Evolutionary conservation across 1,284 basidiomycete genomes (phyloP).

Genomic region (Moesziomyces sp.): DNA sequence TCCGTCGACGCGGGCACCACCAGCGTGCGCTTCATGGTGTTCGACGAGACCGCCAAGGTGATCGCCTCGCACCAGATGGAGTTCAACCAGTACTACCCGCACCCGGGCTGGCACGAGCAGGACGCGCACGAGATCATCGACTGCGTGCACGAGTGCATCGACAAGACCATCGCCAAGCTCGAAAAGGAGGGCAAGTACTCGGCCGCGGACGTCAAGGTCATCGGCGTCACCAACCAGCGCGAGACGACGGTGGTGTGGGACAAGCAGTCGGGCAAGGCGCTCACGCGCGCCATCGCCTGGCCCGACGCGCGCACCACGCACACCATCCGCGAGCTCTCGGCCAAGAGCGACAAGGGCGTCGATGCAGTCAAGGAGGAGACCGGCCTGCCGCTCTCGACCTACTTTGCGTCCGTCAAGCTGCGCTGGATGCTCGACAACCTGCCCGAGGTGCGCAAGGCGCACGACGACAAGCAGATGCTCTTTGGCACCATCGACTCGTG

Average conservation of each 20-base stretch:
- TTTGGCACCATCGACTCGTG: slow-evolving; percentile 98
- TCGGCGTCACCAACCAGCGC: slow-evolving; percentile 97
- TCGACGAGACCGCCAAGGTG: slow-evolving; percentile 88
- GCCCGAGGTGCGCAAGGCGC: slow-evolving; percentile 81
- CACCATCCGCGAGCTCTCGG: slow-evolving; percentile 81
- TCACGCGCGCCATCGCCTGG: slow-evolving; percentile 92
- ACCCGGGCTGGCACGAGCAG: slow-evolving; percentile 89
- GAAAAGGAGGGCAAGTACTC: slow-evolving; percentile 78
- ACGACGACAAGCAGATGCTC: slow-evolving; percentile 82
- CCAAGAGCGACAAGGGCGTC: slow-evolving; percentile 80
- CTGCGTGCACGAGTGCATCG: slow-evolving; percentile 82
- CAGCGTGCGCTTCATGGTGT: slow-evolving; percentile 92
- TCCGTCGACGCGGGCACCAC: slow-evolving; percentile 70
- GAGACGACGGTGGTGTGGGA: slow-evolving; percentile 97
- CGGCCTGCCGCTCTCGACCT: slow-evolving; percentile 72
- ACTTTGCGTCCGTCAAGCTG: slow-evolving; percentile 95
- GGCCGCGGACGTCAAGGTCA: slow-evolving; percentile 85
- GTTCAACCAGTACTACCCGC: slow-evolving; percentile 64
- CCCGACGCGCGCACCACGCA: slow-evolving; percentile 90
- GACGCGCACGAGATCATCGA: slow-evolving; percentile 85
- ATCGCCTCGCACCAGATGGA: slow-evolving; percentile 82
- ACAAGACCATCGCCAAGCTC: slow-evolving; percentile 78
- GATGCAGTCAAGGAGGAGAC: slow-evolving; percentile 72
- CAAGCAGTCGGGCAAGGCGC: slow-evolving; percentile 83
- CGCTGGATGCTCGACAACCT: slow-evolving; percentile 95